Base-by-base conservation (phyloP, 2,329 filamentous ascomycete genomes). In the Lomentospora prolificans region DNA sequence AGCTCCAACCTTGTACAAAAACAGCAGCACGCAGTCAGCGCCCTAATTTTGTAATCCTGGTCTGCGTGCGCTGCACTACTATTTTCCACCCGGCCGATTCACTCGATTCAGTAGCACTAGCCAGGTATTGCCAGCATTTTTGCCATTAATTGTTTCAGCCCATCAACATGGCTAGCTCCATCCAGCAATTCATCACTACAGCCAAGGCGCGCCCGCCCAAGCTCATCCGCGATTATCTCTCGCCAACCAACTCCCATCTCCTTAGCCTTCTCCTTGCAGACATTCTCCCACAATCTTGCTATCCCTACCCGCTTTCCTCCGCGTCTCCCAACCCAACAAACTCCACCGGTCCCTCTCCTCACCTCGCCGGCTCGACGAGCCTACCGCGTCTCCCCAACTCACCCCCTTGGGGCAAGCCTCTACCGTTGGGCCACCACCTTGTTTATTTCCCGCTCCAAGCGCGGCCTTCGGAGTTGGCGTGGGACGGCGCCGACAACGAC, bases 391-490 rank as follows among this genome's bases (percentile, higher is more conserved):
- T 39, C 14, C 33, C 55, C 24, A 12, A 51, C 28, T 27, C 48
- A 2, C 54, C 50, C 3, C 41, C 10, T n/a, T 46, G 25, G 31
- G 46, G 31, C 30, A 39, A 30, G 4, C 50, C 66, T 3, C 70
- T 86, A 5, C 83, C 85, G 0, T 76, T 80, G 28, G 87, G 86
- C 33, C 85, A 95, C 67, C 90, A 96, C 68, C 77, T 96, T 33
- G 82, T 92, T 60, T 95, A 95, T 73, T 96, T 96, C 71, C 89
- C 90, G 58, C 80, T 87, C 9, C 80, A 83, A 59, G 73, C 86
- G 17, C 75, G 79, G 1, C 72, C 81, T 12, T 80, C 78, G 6
- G 62, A 75, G 31, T 79, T 97, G 46, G 78, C 90, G 17, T 75
- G 82, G 1, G 94, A 99, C 71, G 92, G 94, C 57, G 95, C 91